Percentiles rank a stretch among this genome's conserved stretches.
These are phyloP conservation scores for Nothomitra cinnamomea DNA, from an alignment of 2,329 filamentous ascomycete species.

Conservation along the genomic window DNA sequence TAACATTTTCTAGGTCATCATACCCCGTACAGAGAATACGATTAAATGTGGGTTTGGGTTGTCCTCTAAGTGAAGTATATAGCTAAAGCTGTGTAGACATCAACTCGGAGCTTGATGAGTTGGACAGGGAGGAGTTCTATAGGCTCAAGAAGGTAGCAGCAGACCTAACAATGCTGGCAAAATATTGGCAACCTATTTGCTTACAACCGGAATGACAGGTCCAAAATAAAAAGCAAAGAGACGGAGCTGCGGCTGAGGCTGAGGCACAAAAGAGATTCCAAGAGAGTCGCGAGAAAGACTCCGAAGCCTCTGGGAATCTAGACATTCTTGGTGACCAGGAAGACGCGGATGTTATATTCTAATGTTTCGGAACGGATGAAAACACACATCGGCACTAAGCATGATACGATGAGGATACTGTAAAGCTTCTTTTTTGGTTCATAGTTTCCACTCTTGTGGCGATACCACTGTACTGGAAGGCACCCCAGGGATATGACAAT, in stretches of 20 bases:
- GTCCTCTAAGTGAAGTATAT: not conserved
- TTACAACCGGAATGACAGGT: constrained; percentile 29
- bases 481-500: no score
- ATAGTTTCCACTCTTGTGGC: no score
- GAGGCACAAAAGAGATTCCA: constrained; percentile 15
- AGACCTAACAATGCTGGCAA: constrained; percentile 59
- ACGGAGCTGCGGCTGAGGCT: constrained; percentile 24
- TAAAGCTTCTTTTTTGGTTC: no score
- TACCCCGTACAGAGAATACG: constrained; percentile 96
- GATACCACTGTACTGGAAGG: no score
- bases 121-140: constrained; percentile 97
- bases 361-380: constrained; percentile 11
- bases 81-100: constrained; percentile 43
- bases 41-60: constrained; percentile 58
- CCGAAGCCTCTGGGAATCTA: constrained; percentile 28
- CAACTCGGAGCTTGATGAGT: constrained; percentile 93
- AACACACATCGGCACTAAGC: not conserved
- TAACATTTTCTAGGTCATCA: constrained; percentile 66
- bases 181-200: constrained; percentile 47
- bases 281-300: constrained; percentile 17
- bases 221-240: constrained; percentile 49
- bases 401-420: not conserved
- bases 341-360: constrained; percentile 80
- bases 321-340: constrained; percentile 62
- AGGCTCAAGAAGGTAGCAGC: constrained; percentile 62